Percentiles rank a stretch among this genome's conserved stretches.
Evolutionary conservation across 2,329 filamentous ascomycete species (phyloP).

Genomic region (Pleoardoris graminearum): DNA sequence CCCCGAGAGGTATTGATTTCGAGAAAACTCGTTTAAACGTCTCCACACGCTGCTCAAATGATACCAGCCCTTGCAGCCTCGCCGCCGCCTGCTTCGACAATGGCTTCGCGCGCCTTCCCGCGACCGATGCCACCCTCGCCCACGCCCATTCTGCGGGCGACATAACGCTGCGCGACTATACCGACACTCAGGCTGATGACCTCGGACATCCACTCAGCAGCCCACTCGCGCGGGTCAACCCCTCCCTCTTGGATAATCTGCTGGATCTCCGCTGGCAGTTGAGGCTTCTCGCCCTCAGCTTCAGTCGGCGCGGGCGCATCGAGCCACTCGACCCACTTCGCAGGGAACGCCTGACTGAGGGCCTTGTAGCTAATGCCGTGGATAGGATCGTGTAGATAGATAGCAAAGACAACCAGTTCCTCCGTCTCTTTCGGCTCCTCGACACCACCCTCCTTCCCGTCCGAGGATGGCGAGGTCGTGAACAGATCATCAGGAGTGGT

Average conservation of each 20-base stretch:
- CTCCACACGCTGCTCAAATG: constrained; percentile 24
- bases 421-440: constrained; percentile 62
- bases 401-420: constrained; percentile 70
- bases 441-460: constrained; percentile 58
- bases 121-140: constrained; percentile 73
- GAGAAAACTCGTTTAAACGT: background rate
- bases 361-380: constrained; percentile 87
- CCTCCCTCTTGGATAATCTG: constrained; percentile 75
- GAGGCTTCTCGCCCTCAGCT: constrained; percentile 51
- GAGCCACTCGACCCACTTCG: constrained; percentile 88
- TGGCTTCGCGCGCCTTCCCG: constrained; percentile 59
- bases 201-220: constrained; percentile 96
- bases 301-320: constrained; percentile 59
- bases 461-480: constrained; percentile 56
- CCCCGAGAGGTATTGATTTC: constrained; percentile 3
- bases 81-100: constrained; percentile 61
- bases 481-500: constrained; percentile 70
- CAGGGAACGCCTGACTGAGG: constrained; percentile 79
- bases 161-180: constrained; percentile 90
- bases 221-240: constrained; percentile 95
- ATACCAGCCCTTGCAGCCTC: constrained; percentile 62
- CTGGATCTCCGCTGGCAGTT: constrained; percentile 79
- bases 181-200: constrained; percentile 76
- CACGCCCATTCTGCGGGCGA: constrained; percentile 93
- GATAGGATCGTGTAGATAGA: constrained; percentile 84